Evolutionary conservation across 371 early-diverging fungal species (phyloP), one percentile per base, ranked within the genome.

Genomic region (Lichtheimia ramosa): DNA sequence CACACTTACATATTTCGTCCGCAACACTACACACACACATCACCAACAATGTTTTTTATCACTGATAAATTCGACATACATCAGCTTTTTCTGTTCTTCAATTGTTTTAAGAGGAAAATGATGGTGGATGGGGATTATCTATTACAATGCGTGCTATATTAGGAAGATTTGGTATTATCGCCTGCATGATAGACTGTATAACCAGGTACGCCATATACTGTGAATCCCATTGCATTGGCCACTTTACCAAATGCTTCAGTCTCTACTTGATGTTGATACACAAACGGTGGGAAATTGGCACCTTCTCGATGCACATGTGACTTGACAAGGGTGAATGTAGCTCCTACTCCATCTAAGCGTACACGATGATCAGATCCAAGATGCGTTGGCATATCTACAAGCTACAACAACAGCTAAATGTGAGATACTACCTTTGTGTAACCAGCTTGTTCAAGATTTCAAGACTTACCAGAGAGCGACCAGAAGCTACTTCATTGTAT

Each of bases 231-330:
- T 3, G 70, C 73, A 59, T 79, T 82, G 50, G 87, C 85, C 58
- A 83, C 74, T 51, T 81, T 83, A 23, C 83, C 85, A 68, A 88
- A 72, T 3, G 86, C 88, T 66, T 86, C 88, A n/a, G 86, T 83
- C 58, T 88, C 86, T 8, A 86, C 78, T 50, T 76, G 71, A 61
- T 85, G 85, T 41, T 81, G 76, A 34, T 83, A 67, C 39, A 77
- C 73, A 57, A 70, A 71, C 2, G 80, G 62, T 3, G 85, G 86
- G 58, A 86, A 86, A n/a, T 69, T 76, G 54, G 81, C 75, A 3
- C 85, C 86, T 23, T 73, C 70, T 2, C 83, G 83, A 55, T 85
- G 84, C 12, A 88, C 82, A 39, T 70, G 64, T 5, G 85, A 54
- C 51, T 82, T 82, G 65, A 85, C 82, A 10, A 82, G 59, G 0